Conservation (phyloP, 176 grass and related monocot genomes). For the Neostapfia colusana region DNA sequence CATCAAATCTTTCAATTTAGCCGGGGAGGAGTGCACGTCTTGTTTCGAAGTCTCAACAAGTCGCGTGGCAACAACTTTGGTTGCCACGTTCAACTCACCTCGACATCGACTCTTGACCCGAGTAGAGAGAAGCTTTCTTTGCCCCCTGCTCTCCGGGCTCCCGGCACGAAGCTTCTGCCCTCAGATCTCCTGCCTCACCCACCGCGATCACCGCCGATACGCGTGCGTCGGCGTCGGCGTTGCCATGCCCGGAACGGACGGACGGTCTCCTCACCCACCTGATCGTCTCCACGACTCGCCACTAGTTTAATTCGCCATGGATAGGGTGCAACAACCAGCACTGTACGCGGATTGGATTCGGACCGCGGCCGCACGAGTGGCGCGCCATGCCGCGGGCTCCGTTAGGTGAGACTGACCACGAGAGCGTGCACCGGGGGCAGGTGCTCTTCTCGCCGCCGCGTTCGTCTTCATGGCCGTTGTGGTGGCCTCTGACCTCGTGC, state of each 20-base stretch:
- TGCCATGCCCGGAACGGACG: neutral
- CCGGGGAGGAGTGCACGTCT: neutral
- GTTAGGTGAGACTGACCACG: conserved; percentile 16
- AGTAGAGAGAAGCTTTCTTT: no score
- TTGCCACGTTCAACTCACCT: conserved; percentile 21
- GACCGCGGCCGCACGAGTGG: conserved; percentile 23
- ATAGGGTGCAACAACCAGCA: conserved; percentile 9
- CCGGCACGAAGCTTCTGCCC: conserved; percentile 42
- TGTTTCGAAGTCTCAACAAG: neutral
- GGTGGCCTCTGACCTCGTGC: neutral
- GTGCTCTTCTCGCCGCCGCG: conserved; percentile 8
- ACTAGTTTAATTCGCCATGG: neutral
- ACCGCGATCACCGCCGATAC: neutral
- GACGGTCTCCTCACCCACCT: conserved; percentile 16
- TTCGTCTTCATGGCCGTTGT: neutral
- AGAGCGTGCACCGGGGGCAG: neutral
- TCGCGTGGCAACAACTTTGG: conserved; percentile 29
- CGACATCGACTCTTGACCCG: neutral
- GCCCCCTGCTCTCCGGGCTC: neutral
- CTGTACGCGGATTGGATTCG: conserved; percentile 10
- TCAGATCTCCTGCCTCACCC: neutral
- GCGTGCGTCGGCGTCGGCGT: conserved; percentile 6
- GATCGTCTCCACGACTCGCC: no score
- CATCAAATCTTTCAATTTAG: neutral
- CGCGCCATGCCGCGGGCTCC: no score